These are phyloP conservation scores for Coemansia sp. DNA, from an alignment of 192 early-diverging fungal species.

Conservation along the genomic window DNA sequence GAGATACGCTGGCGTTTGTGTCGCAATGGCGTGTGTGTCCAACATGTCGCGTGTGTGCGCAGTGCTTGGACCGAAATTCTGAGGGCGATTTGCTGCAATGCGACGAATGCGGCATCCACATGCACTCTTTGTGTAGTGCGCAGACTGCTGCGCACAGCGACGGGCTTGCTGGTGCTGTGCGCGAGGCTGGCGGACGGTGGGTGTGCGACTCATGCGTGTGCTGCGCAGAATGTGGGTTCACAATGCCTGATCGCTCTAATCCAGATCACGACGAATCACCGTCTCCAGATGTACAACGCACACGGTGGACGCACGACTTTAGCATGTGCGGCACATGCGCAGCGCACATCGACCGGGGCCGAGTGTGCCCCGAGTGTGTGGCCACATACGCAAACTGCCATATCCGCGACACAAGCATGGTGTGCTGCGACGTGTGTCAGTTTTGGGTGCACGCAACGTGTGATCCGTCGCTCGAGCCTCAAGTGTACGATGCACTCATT, in stretches of 20 bases:
- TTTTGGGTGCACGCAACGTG: slow-evolving; percentile 63
- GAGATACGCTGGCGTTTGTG: not conserved
- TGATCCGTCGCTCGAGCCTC: slow-evolving; percentile 51
- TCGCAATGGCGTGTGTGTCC: slow-evolving; percentile 27
- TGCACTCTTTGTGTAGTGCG: slow-evolving; percentile 38
- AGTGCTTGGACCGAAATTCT: slow-evolving; percentile 15
- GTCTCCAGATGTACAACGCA: not conserved
- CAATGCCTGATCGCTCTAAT: slow-evolving; percentile 8
- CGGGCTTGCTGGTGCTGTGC: slow-evolving; percentile 13
- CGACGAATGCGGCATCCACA: slow-evolving; percentile 27
- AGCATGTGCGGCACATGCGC: slow-evolving; percentile 58
- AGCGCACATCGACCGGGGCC: slow-evolving; percentile 49
- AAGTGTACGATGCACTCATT: slow-evolving; percentile 60
- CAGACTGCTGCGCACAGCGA: slow-evolving; percentile 15
- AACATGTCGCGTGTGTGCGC: slow-evolving; percentile 36
- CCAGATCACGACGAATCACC: not conserved
- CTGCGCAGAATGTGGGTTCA: slow-evolving; percentile 46
- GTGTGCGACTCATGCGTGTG: slow-evolving; percentile 41
- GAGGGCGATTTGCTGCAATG: slow-evolving; percentile 29
- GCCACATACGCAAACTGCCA: slow-evolving; percentile 54
- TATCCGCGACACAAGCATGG: slow-evolving; percentile 59
- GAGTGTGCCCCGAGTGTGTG: slow-evolving; percentile 60
- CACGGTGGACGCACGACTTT: slow-evolving; percentile 55
- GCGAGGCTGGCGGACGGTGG: slow-evolving; percentile 37
- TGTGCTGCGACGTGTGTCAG: slow-evolving; percentile 63